A percentile compares a stretch with the other conserved stretches of the same genome.
Evolutionary conservation across 441 rosid species (phyloP).

Genomic region (Manihot esculenta): DNA sequence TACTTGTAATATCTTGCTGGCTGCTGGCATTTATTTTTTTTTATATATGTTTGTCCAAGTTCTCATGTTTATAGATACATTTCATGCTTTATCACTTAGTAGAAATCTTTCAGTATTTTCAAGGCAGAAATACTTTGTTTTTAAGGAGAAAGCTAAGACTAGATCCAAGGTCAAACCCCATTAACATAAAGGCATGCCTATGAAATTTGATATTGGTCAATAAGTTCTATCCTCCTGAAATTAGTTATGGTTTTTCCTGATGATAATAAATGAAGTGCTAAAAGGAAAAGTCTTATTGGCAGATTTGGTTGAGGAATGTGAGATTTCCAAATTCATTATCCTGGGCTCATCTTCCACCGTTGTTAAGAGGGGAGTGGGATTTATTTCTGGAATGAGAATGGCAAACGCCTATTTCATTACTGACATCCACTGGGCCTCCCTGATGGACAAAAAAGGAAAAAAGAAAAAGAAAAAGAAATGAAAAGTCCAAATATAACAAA

Average conservation of each 20-base stretch:
- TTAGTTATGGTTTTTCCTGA: not conserved
- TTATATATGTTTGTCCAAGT: not conserved
- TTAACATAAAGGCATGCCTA: not conserved
- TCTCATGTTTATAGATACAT: constrained; percentile 8
- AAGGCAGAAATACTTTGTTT: not conserved
- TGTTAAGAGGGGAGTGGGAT: not conserved
- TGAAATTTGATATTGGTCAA: not conserved
- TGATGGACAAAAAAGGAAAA: not conserved
- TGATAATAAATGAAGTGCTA: not conserved
- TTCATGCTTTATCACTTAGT: not conserved
- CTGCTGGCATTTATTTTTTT: too few species aligned
- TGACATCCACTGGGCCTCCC: not conserved
- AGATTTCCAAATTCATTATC: not conserved
- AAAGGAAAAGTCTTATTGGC: not conserved
- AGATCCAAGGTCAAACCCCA: constrained; percentile 2
- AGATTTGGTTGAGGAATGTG: not conserved
- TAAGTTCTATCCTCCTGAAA: not conserved
- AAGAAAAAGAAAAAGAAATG: too few species aligned
- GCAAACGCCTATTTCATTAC: not conserved
- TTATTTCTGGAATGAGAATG: not conserved
- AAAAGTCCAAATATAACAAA: not conserved
- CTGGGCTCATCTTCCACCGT: not conserved
- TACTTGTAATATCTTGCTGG: constrained; percentile 57
- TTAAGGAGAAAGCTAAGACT: not conserved
- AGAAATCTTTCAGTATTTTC: not conserved